Percentiles rank a stretch among this genome's conserved stretches.
These are phyloP conservation scores for Laburnicola sp. DNA, from an alignment of 2,329 filamentous ascomycete genomes.

Conservation along the genomic window DNA sequence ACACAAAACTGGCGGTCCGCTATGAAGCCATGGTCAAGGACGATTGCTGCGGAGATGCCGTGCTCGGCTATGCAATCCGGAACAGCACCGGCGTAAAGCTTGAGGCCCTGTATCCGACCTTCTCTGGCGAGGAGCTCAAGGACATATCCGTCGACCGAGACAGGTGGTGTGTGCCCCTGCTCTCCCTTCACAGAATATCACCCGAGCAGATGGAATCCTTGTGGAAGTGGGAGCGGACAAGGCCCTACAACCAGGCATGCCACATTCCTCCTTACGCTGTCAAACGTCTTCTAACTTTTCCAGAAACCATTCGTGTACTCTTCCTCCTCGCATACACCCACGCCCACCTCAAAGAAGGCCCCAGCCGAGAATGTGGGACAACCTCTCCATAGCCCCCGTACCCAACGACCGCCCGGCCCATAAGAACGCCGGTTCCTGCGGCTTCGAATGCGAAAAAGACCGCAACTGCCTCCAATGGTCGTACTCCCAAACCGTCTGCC, in stretches of 20 bases:
- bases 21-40: conserved; percentile 41
- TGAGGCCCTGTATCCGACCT: conserved; percentile 45
- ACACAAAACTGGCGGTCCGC: conserved; percentile 36
- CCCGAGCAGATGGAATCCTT: conserved; percentile 55
- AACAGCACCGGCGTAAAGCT: conserved; percentile 42
- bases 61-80: conserved; percentile 45
- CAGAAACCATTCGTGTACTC: conserved; percentile 45
- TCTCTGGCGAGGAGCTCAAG: conserved; percentile 54
- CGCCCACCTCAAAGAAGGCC: conserved; percentile 35
- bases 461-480: conserved; percentile 43
- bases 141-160: conserved; percentile 46
- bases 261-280: not conserved
- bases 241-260: conserved; percentile 39
- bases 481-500: conserved; percentile 44
- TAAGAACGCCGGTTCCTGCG: conserved; percentile 37
- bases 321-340: conserved; percentile 45
- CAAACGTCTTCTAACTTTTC: conserved; percentile 11
- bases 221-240: conserved; percentile 53
- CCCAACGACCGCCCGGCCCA: conserved; percentile 42
- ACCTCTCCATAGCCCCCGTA: conserved; percentile 36
- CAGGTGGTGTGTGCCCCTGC: conserved; percentile 50
- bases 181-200: conserved; percentile 45
- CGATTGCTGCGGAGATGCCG: conserved; percentile 52
- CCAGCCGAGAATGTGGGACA: conserved; percentile 44
- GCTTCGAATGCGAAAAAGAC: conserved; percentile 40